Conservation (phyloP, 208 protist genomes). For the Phytomonas francai region DNA sequence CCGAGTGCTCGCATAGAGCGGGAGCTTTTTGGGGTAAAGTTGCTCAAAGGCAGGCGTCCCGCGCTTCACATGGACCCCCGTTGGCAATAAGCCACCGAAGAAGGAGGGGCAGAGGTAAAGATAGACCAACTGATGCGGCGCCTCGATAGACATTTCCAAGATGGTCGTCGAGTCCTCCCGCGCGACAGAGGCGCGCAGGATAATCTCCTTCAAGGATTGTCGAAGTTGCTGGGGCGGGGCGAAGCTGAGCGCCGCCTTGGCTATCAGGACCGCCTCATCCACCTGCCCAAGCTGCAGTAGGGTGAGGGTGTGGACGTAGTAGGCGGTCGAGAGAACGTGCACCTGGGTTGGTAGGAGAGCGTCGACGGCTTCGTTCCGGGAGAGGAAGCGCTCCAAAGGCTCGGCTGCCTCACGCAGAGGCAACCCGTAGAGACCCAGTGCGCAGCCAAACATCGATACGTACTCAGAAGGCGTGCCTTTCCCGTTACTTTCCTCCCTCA, state of each 20-base stretch:
- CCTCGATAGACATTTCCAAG: conserved; percentile 26
- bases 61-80: conserved; percentile 26
- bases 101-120: conserved; percentile 56
- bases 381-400: conserved; percentile 20
- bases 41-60: conserved; percentile 22
- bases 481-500: conserved; percentile 9
- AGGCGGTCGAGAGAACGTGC: conserved; percentile 7
- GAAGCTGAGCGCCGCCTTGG: conserved; percentile 15
- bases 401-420: conserved; percentile 35
- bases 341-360: not conserved
- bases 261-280: conserved; percentile 28
- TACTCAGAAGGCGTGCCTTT: conserved; percentile 7
- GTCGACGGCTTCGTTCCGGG: not conserved
- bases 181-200: conserved; percentile 33
- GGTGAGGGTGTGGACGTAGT: conserved; percentile 65
- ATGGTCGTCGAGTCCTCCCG: conserved; percentile 58
- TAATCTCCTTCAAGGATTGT: conserved; percentile 31
- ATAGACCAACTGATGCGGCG: conserved; percentile 43
- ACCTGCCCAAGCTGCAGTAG: conserved; percentile 65
- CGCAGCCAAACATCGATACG: conserved; percentile 32
- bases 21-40: conserved; percentile 39
- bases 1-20: conserved; percentile 37
- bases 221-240: conserved; percentile 17
- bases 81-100: conserved; percentile 50
- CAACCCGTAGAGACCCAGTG: conserved; percentile 44